A percentile compares a stretch with the other conserved stretches of the same genome.
Evolutionary conservation across 345 rosid genomes (phyloP).

Genomic region (Kandelia obovata): DNA sequence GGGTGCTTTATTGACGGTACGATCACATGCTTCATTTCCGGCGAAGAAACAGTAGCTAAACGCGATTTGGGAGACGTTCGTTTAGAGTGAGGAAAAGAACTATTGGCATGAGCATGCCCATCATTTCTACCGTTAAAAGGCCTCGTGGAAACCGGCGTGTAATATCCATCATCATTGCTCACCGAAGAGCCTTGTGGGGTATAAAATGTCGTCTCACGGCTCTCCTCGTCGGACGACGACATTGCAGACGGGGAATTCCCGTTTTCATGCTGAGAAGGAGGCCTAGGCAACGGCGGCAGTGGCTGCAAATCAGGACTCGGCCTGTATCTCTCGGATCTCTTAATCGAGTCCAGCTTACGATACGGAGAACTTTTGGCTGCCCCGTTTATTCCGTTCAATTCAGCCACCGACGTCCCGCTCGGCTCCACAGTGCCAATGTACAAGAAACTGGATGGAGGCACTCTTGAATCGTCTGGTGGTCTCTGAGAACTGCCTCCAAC

Average conservation of each 20-base stretch:
- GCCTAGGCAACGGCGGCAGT: constrained; percentile 65
- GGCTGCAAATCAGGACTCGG: constrained; percentile 98
- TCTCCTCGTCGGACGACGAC: constrained; percentile 63
- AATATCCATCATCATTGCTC: constrained; percentile 63
- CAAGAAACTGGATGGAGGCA: constrained; percentile 66
- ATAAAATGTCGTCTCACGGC: constrained; percentile 58
- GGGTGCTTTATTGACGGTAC: constrained; percentile 69
- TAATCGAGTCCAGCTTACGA: constrained; percentile 59
- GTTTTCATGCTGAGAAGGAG: constrained; percentile 29
- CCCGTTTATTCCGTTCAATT: constrained; percentile 26
- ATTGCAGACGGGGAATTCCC: constrained; percentile 43
- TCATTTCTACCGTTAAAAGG: constrained; percentile 12
- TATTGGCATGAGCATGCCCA: constrained; percentile 17
- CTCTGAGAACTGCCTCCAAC: constrained; percentile 54
- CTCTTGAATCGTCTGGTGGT: constrained; percentile 45
- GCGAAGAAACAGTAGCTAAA: constrained; percentile 50
- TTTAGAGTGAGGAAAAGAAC: constrained; percentile 65
- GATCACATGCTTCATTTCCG: constrained; percentile 88
- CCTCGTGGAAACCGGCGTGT: constrained; percentile 37
- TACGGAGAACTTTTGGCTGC: constrained; percentile 61
- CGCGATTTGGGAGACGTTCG: constrained; percentile 79
- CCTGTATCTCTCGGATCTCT: constrained; percentile 79
- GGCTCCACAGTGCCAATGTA: constrained; percentile 94
- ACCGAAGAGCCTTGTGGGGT: constrained; percentile 75
- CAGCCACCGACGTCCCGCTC: constrained; percentile 39